Conservation (phyloP, 257 asterid species). For the Capsicum pubescens region DNA sequence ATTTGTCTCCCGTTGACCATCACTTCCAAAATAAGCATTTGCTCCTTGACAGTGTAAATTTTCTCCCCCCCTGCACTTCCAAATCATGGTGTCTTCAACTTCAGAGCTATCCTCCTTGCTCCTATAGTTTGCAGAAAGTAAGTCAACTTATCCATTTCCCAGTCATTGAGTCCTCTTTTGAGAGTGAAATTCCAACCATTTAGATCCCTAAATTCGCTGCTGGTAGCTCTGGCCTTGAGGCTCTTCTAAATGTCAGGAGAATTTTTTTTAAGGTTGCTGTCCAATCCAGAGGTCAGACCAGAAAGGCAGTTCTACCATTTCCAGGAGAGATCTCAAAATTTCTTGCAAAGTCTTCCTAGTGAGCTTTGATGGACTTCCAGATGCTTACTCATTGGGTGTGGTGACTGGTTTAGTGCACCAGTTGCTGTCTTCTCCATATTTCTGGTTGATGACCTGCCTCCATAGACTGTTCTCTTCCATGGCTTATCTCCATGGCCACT, state of each 20-base stretch:
- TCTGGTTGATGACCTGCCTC: no score
- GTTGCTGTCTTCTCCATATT: background rate
- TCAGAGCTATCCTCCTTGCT: no score
- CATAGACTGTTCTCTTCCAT: no score
- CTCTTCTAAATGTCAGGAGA: background rate
- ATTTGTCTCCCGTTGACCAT: no score
- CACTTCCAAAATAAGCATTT: no score
- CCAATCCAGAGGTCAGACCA: background rate
- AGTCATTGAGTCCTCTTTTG: constrained; percentile 6
- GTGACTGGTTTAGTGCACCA: background rate
- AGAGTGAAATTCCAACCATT: background rate
- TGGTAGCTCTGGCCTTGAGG: background rate
- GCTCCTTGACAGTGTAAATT: no score
- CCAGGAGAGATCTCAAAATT: background rate
- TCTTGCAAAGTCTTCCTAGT: background rate
- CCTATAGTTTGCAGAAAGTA: no score
- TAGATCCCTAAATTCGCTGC: background rate
- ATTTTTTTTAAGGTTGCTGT: background rate
- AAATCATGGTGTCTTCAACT: no score
- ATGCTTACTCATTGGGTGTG: background rate
- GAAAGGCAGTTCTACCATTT: background rate
- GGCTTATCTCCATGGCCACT: no score
- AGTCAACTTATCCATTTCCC: background rate
- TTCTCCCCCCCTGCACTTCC: no score
- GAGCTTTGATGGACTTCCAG: background rate